Evolutionary conservation across 1,284 basidiomycete species (phyloP).

Genomic region (Ustilago hordei): DNA sequence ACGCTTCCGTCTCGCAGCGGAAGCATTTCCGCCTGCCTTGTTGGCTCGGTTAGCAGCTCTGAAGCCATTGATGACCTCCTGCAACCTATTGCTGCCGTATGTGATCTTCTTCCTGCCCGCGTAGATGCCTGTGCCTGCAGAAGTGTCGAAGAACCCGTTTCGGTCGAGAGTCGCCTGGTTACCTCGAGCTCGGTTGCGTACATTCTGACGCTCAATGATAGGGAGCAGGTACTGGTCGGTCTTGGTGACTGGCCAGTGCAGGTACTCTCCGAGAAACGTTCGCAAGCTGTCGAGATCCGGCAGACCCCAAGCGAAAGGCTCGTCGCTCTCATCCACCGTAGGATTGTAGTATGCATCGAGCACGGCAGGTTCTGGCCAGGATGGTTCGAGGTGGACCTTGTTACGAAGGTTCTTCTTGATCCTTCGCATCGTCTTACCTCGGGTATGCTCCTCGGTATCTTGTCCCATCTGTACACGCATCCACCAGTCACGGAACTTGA

Average conservation of each 20-base stretch:
- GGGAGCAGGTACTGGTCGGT: slow-evolving; percentile 92
- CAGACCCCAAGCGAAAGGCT: slow-evolving; percentile 96
- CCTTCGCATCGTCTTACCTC: slow-evolving; percentile 65
- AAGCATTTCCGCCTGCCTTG: not conserved
- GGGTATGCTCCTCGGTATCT: slow-evolving; percentile 79
- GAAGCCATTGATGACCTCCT: slow-evolving; percentile 87
- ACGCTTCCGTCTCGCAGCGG: not conserved
- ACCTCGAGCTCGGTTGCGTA: slow-evolving; percentile 69
- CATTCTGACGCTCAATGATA: slow-evolving; percentile 78
- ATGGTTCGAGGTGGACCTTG: slow-evolving; percentile 79
- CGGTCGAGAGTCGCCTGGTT: slow-evolving; percentile 74
- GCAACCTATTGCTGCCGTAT: slow-evolving; percentile 86
- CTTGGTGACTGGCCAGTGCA: slow-evolving; percentile 87
- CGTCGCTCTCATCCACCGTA: slow-evolving; percentile 87
- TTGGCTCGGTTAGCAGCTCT: slow-evolving; percentile 39
- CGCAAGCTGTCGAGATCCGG: slow-evolving; percentile 82
- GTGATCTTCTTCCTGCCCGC: slow-evolving; percentile 83
- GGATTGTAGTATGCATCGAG: slow-evolving; percentile 90
- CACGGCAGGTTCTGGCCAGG: slow-evolving; percentile 92
- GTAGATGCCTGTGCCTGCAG: slow-evolving; percentile 73
- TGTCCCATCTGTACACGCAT: slow-evolving; percentile 88
- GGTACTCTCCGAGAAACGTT: slow-evolving; percentile 85
- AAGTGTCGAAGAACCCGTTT: slow-evolving; percentile 72
- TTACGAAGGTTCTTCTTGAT: slow-evolving; percentile 66
- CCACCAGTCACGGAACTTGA: slow-evolving; percentile 96